Percentiles rank a stretch among this genome's conserved stretches.
Evolutionary conservation across 2,329 filamentous ascomycete genomes (phyloP).

Genomic region (Niveomyces coronatus): DNA sequence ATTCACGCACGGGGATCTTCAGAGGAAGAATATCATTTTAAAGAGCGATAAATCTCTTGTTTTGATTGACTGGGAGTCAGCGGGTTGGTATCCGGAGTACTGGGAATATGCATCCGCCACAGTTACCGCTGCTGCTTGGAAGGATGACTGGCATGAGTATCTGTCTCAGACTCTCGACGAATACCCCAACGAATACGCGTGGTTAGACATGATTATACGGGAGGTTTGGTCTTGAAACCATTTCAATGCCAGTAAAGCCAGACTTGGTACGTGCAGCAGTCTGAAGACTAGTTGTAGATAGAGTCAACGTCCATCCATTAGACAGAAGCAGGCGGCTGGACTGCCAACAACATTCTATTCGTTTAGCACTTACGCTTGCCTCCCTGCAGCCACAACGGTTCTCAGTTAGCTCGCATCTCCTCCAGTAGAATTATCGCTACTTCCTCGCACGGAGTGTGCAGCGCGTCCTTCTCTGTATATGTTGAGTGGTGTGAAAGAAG

Average conservation of each 20-base stretch:
- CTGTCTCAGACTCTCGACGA: constrained; percentile 13
- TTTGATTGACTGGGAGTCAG: constrained; percentile 16
- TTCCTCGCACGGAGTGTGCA: too few species aligned
- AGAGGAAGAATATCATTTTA: constrained; percentile 16
- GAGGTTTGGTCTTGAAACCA: constrained; percentile 13
- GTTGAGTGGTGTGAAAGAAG: too few species aligned
- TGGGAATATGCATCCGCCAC: constrained; percentile 16
- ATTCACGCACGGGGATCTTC: constrained; percentile 15
- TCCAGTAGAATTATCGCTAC: too few species aligned
- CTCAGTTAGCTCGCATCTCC: too few species aligned
- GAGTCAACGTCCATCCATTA: too few species aligned
- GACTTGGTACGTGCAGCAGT: too few species aligned
- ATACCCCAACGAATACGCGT: constrained; percentile 14
- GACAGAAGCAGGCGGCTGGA: too few species aligned
- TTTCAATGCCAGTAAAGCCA: background rate
- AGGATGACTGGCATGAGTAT: constrained; percentile 16
- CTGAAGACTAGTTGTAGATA: too few species aligned
- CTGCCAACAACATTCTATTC: too few species aligned
- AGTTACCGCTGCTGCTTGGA: constrained; percentile 12
- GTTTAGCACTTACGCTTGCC: too few species aligned
- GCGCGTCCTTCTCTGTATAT: too few species aligned
- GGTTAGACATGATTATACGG: constrained; percentile 12
- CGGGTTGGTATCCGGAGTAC: constrained; percentile 16
- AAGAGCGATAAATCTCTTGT: constrained; percentile 9
- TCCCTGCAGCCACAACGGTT: too few species aligned